Percentiles rank a stretch among this genome's conserved stretches.
These are phyloP conservation scores for Aspergillus thermomutatus DNA, from an alignment of 2,329 filamentous ascomycete species.

Conservation along the genomic window DNA sequence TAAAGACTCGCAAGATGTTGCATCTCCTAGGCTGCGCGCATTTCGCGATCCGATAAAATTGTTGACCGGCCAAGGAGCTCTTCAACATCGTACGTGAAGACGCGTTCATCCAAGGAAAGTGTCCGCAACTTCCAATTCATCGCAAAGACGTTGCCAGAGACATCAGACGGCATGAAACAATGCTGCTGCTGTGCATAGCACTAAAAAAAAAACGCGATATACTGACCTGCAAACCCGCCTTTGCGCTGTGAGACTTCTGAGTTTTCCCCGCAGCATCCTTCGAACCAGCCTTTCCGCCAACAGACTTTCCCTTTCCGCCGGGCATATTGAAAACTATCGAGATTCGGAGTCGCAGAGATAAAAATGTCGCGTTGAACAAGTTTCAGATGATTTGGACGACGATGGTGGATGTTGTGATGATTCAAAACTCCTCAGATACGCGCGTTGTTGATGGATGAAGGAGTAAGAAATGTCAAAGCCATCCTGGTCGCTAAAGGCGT, in stretches of 20 bases:
- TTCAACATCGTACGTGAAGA: neutral
- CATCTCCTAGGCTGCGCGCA: too few relatives aligned
- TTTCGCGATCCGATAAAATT: neutral
- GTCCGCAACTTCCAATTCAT: neutral
- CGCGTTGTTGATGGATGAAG: constrained; percentile 45
- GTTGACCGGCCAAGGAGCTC: neutral
- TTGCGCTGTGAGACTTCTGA: constrained; percentile 89
- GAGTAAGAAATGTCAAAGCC: constrained; percentile 39
- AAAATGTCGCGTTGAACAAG: constrained; percentile 25
- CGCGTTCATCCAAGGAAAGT: neutral
- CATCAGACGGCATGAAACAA: neutral
- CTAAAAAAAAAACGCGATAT: constrained; percentile 13
- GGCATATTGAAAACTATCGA: constrained; percentile 53
- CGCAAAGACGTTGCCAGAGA: constrained; percentile 1
- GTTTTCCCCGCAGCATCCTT: constrained; percentile 82
- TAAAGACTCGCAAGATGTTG: neutral
- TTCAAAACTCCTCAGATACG: constrained; percentile 26
- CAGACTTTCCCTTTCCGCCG: constrained; percentile 91
- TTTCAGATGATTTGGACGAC: constrained; percentile 18
- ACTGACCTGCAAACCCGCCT: constrained; percentile 91
- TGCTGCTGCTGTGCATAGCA: neutral
- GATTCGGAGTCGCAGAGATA: constrained; percentile 24
- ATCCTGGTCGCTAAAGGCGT: constrained; percentile 36
- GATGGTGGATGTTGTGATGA: constrained; percentile 28
- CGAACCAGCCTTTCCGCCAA: constrained; percentile 85